Percentiles rank a stretch among this genome's conserved stretches.
These are phyloP conservation scores for Sclerospora graminicola DNA, from an alignment of 352 stramenopile genomes.

Conservation along the genomic window DNA sequence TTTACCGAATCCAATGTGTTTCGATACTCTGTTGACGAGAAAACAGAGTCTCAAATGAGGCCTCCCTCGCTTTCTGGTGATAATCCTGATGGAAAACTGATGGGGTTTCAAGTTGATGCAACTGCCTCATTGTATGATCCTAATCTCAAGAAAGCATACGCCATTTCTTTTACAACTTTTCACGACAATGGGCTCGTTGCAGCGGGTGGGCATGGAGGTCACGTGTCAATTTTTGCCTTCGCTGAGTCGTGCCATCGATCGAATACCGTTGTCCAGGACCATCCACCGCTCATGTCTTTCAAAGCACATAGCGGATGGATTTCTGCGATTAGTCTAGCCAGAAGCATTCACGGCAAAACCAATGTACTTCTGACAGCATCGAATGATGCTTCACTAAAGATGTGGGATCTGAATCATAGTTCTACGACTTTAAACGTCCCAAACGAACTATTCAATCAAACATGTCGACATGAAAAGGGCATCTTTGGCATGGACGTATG, in stretches of 20 bases:
- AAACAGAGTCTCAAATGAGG: neutral
- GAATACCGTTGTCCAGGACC: conserved; percentile 8
- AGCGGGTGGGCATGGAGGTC: conserved; percentile 31
- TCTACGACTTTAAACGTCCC: conserved; percentile 9
- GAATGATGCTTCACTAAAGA: conserved; percentile 38
- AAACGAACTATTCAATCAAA: conserved; percentile 20
- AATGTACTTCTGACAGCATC: conserved; percentile 38
- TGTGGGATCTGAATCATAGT: conserved; percentile 45
- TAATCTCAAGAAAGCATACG: conserved; percentile 34
- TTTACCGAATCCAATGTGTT: conserved; percentile 26
- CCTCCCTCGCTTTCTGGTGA: neutral
- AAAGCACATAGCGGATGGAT: conserved; percentile 43
- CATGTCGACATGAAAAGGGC: conserved; percentile 28
- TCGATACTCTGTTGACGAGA: conserved; percentile 18
- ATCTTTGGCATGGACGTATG: conserved; percentile 41
- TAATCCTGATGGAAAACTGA: neutral
- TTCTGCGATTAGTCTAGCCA: conserved; percentile 32
- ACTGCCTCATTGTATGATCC: conserved; percentile 18
- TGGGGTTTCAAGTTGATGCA: conserved; percentile 16
- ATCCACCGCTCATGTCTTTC: conserved; percentile 38
- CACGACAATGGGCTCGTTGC: conserved; percentile 27
- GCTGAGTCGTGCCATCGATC: conserved; percentile 3
- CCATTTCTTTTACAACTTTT: conserved; percentile 34
- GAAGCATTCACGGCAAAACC: conserved; percentile 9
- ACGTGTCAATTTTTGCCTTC: conserved; percentile 34